Base-by-base conservation (phyloP, 305 asterid genomes). In the Fraxinus baroniana region DNA sequence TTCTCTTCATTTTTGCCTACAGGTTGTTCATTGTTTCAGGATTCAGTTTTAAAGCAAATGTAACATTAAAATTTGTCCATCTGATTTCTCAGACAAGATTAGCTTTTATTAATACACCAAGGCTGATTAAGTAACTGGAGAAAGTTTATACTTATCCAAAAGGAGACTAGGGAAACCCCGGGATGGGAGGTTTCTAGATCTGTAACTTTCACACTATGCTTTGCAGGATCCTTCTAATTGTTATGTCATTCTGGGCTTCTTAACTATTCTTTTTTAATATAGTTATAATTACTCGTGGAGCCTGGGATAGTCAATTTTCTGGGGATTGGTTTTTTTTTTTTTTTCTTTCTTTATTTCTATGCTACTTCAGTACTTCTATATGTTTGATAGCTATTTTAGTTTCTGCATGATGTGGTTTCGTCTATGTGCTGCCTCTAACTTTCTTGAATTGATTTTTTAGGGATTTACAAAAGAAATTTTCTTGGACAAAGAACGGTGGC, bases 401-500 rank as follows among this genome's bases (percentile, higher is more conserved):
- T 84, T 26, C 70, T 81, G 15, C 32, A 68, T 84, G 79, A 5
- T 83, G 44, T 81, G 26, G 72, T 80, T 81, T 55, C 66, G 64
- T 39, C 15, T 55, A 75, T 83, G 72, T 46, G 81, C 80, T 73
- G 68, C n/a, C 36, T 68, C 85, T 85, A 60, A 85, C 80, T 81
- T 85, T 68, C 39, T 80, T 77, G 22, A 74, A 20, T 68, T 79
- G 55, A 55, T 72, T 81, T 44, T 71, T 78, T 83, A 95, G 99
- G 99, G 99, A 78, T 96, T 96, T 86, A 94, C 99, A 33, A 96
- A 96, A 87, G 99, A 96, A 89, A 96, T 96, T 86, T 86, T 87
- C 87, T 84, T 96, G 92, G 99, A 96, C 89, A 96, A 91, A 88
- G 99, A 94, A 78, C 87, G 93, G 82, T 96, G 99, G 99, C 94